These are phyloP conservation scores for Starmerella gropengiesseri DNA, from an alignment of 805 yeast genomes.

Conservation along the genomic window DNA sequence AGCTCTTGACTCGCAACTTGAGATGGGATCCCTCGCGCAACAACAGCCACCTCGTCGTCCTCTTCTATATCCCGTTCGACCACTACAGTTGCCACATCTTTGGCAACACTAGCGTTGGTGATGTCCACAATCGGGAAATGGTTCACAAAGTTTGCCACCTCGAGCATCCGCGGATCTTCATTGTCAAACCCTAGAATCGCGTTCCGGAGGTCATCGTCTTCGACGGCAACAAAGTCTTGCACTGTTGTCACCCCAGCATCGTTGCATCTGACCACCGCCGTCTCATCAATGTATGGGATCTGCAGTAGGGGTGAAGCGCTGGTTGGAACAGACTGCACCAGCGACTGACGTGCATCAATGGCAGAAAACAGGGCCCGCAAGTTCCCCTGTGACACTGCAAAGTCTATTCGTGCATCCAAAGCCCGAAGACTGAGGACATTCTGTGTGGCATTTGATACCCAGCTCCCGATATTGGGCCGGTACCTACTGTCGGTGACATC, in stretches of 20 bases:
- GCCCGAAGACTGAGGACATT: constrained; percentile 30
- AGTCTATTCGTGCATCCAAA: constrained; percentile 60
- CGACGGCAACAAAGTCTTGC: constrained; percentile 63
- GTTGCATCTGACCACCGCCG: constrained; percentile 42
- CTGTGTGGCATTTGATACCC: background rate
- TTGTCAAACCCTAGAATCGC: constrained; percentile 47
- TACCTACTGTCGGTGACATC: constrained; percentile 32
- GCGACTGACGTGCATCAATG: constrained; percentile 82
- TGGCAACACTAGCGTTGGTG: constrained; percentile 42
- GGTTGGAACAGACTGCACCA: constrained; percentile 78
- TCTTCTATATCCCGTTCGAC: constrained; percentile 49
- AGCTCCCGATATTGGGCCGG: background rate
- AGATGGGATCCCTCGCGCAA: constrained; percentile 1
- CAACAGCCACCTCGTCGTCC: constrained; percentile 48
- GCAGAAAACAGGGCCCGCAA: constrained; percentile 39
- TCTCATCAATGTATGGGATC: constrained; percentile 55
- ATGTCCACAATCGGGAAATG: constrained; percentile 75
- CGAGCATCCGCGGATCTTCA: constrained; percentile 35
- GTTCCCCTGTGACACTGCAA: constrained; percentile 23
- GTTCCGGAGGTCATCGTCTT: constrained; percentile 55
- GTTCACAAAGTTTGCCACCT: constrained; percentile 81
- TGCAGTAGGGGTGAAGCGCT: constrained; percentile 69
- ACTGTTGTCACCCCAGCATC: constrained; percentile 52
- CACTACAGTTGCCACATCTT: constrained; percentile 39
- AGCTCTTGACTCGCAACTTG: constrained; percentile 4